Evolutionary conservation across 306 rosid genomes (phyloP).

Genomic region (Cicer arietinum): DNA sequence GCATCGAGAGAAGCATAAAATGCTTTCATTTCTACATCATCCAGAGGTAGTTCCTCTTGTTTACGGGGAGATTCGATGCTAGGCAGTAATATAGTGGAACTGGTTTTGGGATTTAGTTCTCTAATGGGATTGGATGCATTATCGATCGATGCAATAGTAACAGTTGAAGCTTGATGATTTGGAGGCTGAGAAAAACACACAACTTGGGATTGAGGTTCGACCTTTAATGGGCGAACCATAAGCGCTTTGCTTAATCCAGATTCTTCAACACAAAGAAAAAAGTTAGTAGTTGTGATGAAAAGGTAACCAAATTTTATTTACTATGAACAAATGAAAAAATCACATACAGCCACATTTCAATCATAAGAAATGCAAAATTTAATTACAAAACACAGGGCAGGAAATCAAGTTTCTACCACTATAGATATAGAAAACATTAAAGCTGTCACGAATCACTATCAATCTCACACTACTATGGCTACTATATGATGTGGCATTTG

Average conservation of each 20-base stretch:
- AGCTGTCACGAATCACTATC: constrained; percentile 13
- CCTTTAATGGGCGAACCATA: constrained; percentile 51
- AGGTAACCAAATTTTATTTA: constrained; percentile 15
- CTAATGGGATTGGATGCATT: constrained; percentile 20
- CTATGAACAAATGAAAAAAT: constrained; percentile 34
- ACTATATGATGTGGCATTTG: constrained; percentile 18
- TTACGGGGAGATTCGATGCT: constrained; percentile 43
- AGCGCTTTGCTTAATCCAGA: constrained; percentile 44
- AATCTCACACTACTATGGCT: constrained; percentile 19
- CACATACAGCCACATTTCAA: constrained; percentile 28
- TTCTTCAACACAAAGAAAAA: constrained; percentile 44
- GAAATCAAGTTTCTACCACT: constrained; percentile 25
- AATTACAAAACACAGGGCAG: constrained; percentile 2
- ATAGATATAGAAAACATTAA: constrained; percentile 12
- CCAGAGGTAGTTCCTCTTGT: constrained; percentile 45
- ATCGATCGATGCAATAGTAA: constrained; percentile 30
- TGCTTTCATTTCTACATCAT: constrained; percentile 57
- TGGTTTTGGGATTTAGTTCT: constrained; percentile 40
- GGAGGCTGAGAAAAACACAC: constrained; percentile 35
- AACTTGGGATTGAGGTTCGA: constrained; percentile 48
- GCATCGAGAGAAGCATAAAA: constrained; percentile 60
- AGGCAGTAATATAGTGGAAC: constrained; percentile 32
- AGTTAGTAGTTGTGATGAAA: constrained; percentile 12
- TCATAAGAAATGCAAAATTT: constrained; percentile 31
- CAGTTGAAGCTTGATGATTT: constrained; percentile 30